Conservation (phyloP, 1,139 yeast genomes). For the Wickerhamiella pararugosa region DNA sequence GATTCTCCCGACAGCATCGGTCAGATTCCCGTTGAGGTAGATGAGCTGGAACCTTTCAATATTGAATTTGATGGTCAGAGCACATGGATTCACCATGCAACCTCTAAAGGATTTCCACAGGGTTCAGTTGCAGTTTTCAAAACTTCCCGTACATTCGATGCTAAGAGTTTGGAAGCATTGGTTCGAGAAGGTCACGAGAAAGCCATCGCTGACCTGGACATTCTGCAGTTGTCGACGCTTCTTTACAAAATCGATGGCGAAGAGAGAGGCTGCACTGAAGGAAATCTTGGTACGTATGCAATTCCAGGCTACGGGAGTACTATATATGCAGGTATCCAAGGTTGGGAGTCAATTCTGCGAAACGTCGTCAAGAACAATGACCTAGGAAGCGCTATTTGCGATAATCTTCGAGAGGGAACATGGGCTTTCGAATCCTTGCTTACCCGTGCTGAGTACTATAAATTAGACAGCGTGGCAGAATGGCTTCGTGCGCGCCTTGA, state of each 20-base stretch:
- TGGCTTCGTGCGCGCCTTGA: constrained; percentile 62
- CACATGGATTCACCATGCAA: constrained; percentile 41
- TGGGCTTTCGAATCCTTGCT: constrained; percentile 83
- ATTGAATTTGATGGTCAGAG: constrained; percentile 32
- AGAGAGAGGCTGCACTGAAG: constrained; percentile 67
- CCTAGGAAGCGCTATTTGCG: constrained; percentile 69
- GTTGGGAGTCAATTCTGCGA: constrained; percentile 67
- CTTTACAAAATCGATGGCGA: constrained; percentile 74
- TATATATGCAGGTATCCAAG: constrained; percentile 83
- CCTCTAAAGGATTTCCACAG: constrained; percentile 43
- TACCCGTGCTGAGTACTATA: constrained; percentile 45
- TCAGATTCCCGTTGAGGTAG: constrained; percentile 53
- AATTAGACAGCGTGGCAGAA: constrained; percentile 35
- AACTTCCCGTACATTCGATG: constrained; percentile 34
- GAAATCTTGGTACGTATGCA: constrained; percentile 48
- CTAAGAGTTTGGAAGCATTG: constrained; percentile 32
- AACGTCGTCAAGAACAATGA: constrained; percentile 53
- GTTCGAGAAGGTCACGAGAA: constrained; percentile 61
- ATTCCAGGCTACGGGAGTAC: constrained; percentile 62
- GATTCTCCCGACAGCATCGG: constrained; percentile 25
- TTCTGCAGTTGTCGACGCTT: constrained; percentile 60
- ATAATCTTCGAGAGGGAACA: constrained; percentile 63
- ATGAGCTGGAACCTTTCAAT: constrained; percentile 36
- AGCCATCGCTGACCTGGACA: constrained; percentile 44
- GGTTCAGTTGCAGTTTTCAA: constrained; percentile 81